phyloP scores from a whole-genome alignment of 2,329 filamentous ascomycete genomes.

The Aureobasidium zeae region DNA sequence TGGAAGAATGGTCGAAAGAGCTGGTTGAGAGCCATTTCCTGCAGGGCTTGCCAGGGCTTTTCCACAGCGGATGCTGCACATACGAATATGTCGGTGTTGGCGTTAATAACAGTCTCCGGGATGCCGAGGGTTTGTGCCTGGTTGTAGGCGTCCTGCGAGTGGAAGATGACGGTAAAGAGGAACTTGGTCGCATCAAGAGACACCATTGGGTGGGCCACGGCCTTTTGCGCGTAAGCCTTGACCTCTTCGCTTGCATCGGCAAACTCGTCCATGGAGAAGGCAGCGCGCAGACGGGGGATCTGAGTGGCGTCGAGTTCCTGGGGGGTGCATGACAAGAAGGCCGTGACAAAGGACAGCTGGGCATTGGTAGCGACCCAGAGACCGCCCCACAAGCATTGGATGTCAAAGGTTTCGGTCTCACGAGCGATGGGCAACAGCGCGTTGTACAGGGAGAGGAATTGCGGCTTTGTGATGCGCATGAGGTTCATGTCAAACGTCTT shows the following conservation, averaged over 20 bases:
- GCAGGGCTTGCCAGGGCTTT: conserved; percentile 66
- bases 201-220: conserved; percentile 75
- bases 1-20: conserved; percentile 76
- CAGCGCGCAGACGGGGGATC: conserved; percentile 70
- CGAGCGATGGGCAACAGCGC: conserved; percentile 64
- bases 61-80: conserved; percentile 69
- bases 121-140: conserved; percentile 48
- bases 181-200: conserved; percentile 73
- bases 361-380: conserved; percentile 75
- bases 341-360: conserved; percentile 86
- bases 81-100: conserved; percentile 69
- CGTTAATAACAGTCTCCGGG: conserved; percentile 53
- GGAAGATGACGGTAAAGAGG: conserved; percentile 54
- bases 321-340: conserved; percentile 67
- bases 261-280: conserved; percentile 61
- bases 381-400: conserved; percentile 78
- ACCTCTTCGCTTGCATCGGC: conserved; percentile 51
- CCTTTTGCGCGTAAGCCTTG: conserved; percentile 52
- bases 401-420: conserved; percentile 58
- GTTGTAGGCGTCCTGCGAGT: conserved; percentile 48
- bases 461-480: conserved; percentile 63
- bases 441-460: conserved; percentile 74
- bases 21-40: conserved; percentile 64
- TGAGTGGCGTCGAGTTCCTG: conserved; percentile 73
- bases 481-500: conserved; percentile 71